Evolutionary conservation across 2,329 filamentous ascomycete species (phyloP).

Genomic region (Neofusicoccum cordaticola): DNA sequence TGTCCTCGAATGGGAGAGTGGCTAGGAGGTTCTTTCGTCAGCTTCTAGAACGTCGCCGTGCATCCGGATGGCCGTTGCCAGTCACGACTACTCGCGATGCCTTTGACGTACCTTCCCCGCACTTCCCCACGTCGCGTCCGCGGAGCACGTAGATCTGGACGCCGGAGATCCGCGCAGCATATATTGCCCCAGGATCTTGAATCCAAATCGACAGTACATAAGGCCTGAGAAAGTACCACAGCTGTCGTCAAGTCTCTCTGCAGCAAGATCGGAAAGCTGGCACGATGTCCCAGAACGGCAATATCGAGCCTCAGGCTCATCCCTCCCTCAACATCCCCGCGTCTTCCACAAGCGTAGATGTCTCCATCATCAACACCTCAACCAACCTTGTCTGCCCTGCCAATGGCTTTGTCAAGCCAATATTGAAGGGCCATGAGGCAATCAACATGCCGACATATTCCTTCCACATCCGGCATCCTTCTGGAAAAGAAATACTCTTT

Average conservation of each 20-base stretch:
- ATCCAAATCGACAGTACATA: not conserved
- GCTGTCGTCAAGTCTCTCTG: not conserved
- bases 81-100: not conserved
- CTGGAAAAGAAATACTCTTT: slow-evolving; percentile 43
- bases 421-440: slow-evolving; percentile 13
- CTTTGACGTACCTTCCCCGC: slow-evolving; percentile 2
- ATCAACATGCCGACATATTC: slow-evolving; percentile 38
- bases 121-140: slow-evolving; percentile 5
- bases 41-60: not conserved
- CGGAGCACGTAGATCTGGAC: slow-evolving; percentile 1
- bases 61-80: not conserved
- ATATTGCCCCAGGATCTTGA: not conserved
- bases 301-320: slow-evolving; percentile 5
- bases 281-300: slow-evolving; percentile 10
- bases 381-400: slow-evolving; percentile 13
- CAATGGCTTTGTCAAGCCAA: slow-evolving; percentile 10
- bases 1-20: not conserved
- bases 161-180: not conserved
- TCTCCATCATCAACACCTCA: slow-evolving; percentile 16
- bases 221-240: not conserved
- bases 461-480: slow-evolving; percentile 50
- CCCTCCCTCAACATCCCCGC: slow-evolving; percentile 9
- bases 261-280: not conserved
- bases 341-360: not conserved
- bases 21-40: not conserved